Evolutionary conservation across 176 grass and related monocot genomes (phyloP).

Genomic region (Lolium rigidum): DNA sequence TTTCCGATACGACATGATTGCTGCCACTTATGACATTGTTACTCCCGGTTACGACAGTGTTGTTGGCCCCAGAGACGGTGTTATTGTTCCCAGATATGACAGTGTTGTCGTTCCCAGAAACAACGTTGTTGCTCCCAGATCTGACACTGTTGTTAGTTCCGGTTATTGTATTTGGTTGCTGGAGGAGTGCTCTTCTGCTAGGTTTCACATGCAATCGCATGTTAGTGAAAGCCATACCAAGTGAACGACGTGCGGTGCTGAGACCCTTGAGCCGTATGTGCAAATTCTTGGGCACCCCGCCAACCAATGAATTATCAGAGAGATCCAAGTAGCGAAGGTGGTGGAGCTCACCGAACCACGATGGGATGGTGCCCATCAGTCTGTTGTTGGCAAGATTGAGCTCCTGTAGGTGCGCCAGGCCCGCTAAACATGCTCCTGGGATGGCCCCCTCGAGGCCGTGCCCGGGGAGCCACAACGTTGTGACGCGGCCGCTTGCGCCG

Average conservation of each 20-base stretch:
- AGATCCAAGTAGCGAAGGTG: too few relatives aligned
- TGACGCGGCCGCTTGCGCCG: background rate
- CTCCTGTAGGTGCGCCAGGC: background rate
- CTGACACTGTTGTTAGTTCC: background rate
- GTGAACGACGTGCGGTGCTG: background rate
- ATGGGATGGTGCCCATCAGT: too few relatives aligned
- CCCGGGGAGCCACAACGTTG: background rate
- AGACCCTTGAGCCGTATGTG: too few relatives aligned
- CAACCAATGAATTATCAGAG: too few relatives aligned
- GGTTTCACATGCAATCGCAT: too few relatives aligned
- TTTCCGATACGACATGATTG: background rate
- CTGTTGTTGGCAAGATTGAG: too few relatives aligned
- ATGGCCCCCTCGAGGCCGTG: background rate
- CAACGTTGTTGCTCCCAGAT: background rate
- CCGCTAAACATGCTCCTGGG: background rate
- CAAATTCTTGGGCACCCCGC: too few relatives aligned
- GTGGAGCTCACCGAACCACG: too few relatives aligned
- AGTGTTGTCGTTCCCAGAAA: background rate
- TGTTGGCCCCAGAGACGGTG: background rate
- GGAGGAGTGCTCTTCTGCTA: background rate
- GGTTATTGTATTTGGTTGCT: background rate
- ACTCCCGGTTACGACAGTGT: background rate
- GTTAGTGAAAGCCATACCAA: background rate
- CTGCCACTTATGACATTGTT: background rate
- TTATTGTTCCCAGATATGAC: background rate